Conservation (phyloP, 1,284 basidiomycete species). For the Cryptococcus maquisensis region DNA sequence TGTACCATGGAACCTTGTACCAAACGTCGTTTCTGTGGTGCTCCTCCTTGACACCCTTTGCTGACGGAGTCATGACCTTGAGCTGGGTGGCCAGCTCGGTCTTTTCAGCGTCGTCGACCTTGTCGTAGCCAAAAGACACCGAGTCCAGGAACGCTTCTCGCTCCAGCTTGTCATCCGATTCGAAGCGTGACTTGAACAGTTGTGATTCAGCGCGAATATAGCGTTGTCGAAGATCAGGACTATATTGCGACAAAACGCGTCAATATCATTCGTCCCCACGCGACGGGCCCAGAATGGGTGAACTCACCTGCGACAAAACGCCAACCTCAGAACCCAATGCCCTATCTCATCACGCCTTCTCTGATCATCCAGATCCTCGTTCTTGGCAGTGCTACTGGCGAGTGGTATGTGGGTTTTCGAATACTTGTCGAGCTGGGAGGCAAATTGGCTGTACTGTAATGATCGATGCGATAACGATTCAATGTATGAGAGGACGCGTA, state of each 20-base stretch:
- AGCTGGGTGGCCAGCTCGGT: constrained; percentile 21
- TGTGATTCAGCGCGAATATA: constrained; percentile 87
- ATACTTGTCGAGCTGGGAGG: constrained; percentile 30
- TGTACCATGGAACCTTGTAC: constrained; percentile 67
- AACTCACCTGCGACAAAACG: constrained; percentile 93
- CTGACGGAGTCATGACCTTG: constrained; percentile 24
- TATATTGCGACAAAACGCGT: constrained; percentile 41
- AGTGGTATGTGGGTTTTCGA: constrained; percentile 54
- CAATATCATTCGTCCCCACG: background rate
- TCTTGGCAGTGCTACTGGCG: constrained; percentile 57
- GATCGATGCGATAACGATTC: constrained; percentile 62
- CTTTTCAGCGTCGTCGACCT: constrained; percentile 64
- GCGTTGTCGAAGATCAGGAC: constrained; percentile 83
- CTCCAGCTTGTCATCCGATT: constrained; percentile 63
- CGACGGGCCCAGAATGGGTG: background rate
- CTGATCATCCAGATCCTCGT: constrained; percentile 59
- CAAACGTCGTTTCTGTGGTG: constrained; percentile 53
- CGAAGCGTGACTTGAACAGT: constrained; percentile 80
- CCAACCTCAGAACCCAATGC: constrained; percentile 90
- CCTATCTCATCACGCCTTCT: constrained; percentile 82
- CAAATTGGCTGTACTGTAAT: constrained; percentile 40
- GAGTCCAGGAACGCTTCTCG: constrained; percentile 66
- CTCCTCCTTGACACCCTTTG: constrained; percentile 32
- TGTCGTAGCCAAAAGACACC: constrained; percentile 73
- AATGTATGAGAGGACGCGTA: constrained; percentile 85